Percentiles rank a stretch among this genome's conserved stretches.
Conservation (phyloP, 495 filamentous ascomycete species). For the Copromyces sp. region DNA sequence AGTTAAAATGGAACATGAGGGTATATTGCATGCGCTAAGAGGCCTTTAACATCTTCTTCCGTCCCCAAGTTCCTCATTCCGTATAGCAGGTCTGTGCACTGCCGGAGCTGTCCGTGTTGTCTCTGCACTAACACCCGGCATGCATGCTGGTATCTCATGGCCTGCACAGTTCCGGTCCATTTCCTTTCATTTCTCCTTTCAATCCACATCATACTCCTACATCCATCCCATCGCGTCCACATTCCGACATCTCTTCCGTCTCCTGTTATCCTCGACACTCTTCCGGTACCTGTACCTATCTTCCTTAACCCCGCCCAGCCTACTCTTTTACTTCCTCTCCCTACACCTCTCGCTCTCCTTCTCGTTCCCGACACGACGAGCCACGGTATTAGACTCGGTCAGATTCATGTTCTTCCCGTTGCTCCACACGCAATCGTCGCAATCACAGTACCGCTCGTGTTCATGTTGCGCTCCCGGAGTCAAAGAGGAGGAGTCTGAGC, state of each 20-base stretch:
- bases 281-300: too few relatives aligned
- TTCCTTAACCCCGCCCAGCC: too few relatives aligned
- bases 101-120: not conserved
- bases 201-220: too few relatives aligned
- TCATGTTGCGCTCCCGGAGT: not conserved
- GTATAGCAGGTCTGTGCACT: too few relatives aligned
- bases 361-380: rapidly evolving
- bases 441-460: not conserved
- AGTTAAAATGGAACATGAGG: not conserved
- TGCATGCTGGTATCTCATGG: too few relatives aligned
- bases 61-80: not conserved
- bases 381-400: not conserved
- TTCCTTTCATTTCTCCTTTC: too few relatives aligned
- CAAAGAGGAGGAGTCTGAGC: not conserved
- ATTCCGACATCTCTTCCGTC: too few relatives aligned
- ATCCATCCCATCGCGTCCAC: too few relatives aligned
- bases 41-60: not conserved
- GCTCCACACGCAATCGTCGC: not conserved
- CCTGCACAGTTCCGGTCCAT: too few relatives aligned
- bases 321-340: not conserved
- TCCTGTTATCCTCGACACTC: too few relatives aligned
- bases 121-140: not conserved
- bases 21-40: not conserved
- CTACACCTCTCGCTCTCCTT: not conserved
- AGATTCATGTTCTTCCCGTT: not conserved